These are phyloP conservation scores for Wickerhamiella musiphila DNA, from an alignment of 805 yeast species.

Conservation along the genomic window DNA sequence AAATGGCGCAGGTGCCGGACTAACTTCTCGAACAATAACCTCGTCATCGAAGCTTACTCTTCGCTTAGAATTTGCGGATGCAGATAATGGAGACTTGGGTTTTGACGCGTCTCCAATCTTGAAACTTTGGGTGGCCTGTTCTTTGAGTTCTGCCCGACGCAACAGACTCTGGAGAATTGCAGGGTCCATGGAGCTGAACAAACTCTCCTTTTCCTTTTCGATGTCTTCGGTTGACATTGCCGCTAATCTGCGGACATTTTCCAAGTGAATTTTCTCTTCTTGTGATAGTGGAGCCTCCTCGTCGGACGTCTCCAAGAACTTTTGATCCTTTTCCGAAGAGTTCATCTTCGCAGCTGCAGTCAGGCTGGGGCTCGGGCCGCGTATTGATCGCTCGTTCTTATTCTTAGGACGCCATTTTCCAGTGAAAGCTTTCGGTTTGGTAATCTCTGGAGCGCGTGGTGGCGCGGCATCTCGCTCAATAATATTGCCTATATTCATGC, in stretches of 20 bases:
- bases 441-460: conserved; percentile 7
- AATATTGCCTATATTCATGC: conserved; percentile 10
- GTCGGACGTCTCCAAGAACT: not conserved
- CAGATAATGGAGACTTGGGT: no score
- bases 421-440: conserved; percentile 1
- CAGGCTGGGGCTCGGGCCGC: not conserved
- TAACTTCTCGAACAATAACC: no score
- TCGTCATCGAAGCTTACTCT: no score
- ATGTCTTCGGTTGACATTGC: conserved; percentile 52
- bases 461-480: conserved; percentile 12
- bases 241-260: conserved; percentile 46
- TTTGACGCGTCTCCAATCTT: no score
- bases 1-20: no score
- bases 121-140: no score
- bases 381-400: not conserved
- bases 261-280: conserved; percentile 58
- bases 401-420: conserved; percentile 4
- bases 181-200: conserved; percentile 53
- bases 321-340: not conserved
- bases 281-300: conserved; percentile 27
- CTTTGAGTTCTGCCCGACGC: conserved; percentile 31
- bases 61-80: no score
- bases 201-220: conserved; percentile 43
- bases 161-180: conserved; percentile 32
- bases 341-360: not conserved